These are phyloP conservation scores for Heterobasidion parviporum DNA, from an alignment of 1,284 basidiomycete species.

Conservation along the genomic window DNA sequence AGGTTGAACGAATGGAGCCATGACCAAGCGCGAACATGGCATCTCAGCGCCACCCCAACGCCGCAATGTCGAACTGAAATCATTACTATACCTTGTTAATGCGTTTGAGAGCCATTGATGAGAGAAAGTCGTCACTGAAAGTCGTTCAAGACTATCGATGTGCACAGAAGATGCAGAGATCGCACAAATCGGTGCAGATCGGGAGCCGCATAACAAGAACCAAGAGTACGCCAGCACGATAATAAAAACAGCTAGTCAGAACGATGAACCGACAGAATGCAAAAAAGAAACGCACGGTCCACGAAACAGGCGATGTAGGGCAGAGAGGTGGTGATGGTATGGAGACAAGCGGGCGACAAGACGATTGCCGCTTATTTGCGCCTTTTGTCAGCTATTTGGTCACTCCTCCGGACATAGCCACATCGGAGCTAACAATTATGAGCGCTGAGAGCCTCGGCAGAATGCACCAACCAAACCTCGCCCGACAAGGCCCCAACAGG, in stretches of 20 bases:
- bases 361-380: conserved; percentile 8
- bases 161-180: conserved; percentile 12
- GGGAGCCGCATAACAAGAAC: not conserved
- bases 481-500: no score
- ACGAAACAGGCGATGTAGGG: conserved; percentile 11
- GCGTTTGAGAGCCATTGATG: conserved; percentile 88
- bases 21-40: no score
- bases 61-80: no score
- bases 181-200: conserved; percentile 16
- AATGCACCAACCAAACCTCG: not conserved
- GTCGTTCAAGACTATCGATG: conserved; percentile 13
- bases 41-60: no score
- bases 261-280: not conserved
- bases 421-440: not conserved
- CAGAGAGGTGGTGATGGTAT: conserved; percentile 14
- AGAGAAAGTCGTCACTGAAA: conserved; percentile 16
- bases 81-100: conserved; percentile 84
- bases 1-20: not conserved
- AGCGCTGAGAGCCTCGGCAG: not conserved
- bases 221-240: conserved; percentile 1
- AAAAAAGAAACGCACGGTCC: conserved; percentile 12
- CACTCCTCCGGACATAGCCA: conserved; percentile 6
- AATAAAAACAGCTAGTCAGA: conserved; percentile 1
- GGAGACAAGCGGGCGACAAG: conserved; percentile 5
- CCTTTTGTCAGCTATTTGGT: conserved; percentile 13